Percentiles rank a stretch among this genome's conserved stretches.
Evolutionary conservation across 2,329 filamentous ascomycete genomes (phyloP).

Genomic region (Nakataea oryzae): DNA sequence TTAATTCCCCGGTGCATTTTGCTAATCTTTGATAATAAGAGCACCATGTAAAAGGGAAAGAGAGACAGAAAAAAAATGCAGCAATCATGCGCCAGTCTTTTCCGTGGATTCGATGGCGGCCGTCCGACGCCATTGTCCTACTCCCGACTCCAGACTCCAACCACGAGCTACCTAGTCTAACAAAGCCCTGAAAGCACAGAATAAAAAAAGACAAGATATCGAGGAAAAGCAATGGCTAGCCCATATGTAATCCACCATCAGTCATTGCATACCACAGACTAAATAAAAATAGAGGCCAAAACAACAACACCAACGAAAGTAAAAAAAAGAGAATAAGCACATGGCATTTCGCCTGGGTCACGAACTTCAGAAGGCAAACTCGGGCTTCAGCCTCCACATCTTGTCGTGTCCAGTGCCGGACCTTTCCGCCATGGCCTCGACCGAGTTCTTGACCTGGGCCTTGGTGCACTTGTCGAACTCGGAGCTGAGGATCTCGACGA

Average conservation of each 20-base stretch:
- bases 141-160: neutral
- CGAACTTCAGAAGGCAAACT: neutral
- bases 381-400: slow-evolving; percentile 45
- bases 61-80: neutral
- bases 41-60: neutral
- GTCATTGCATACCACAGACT: neutral
- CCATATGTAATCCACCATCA: neutral
- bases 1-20: too few relatives aligned
- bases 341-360: neutral
- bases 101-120: neutral
- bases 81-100: neutral
- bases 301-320: too few relatives aligned
- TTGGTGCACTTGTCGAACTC: slow-evolving; percentile 62
- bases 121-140: too few relatives aligned
- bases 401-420: slow-evolving; percentile 42
- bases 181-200: neutral
- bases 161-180: neutral
- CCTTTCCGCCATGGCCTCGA: slow-evolving; percentile 56
- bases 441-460: slow-evolving; percentile 59
- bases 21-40: too few relatives aligned
- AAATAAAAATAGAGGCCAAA: too few relatives aligned
- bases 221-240: neutral
- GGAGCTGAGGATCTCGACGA: slow-evolving; percentile 67
- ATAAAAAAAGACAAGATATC: neutral
- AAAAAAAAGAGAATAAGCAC: too few relatives aligned